These are phyloP conservation scores for Crithidia expoeki DNA, from an alignment of 208 protist species.

Conservation along the genomic window DNA sequence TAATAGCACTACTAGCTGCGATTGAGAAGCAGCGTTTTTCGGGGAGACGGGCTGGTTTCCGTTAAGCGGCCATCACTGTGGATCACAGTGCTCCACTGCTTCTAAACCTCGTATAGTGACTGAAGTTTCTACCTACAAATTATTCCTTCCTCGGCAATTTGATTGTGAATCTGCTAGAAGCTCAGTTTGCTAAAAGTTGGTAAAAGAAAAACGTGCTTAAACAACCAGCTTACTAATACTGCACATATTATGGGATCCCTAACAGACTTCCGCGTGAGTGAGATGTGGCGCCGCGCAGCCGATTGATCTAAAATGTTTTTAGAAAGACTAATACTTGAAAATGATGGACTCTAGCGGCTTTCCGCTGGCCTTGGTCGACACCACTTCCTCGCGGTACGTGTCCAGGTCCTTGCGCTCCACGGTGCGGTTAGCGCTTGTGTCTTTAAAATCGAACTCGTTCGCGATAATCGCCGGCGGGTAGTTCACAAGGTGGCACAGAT, in stretches of 20 bases:
- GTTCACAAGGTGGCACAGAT: constrained; percentile 67
- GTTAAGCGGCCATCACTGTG: no score
- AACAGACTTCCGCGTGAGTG: neutral
- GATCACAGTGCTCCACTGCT: no score
- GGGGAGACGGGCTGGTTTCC: no score
- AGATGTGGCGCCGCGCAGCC: neutral
- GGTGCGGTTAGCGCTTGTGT: constrained; percentile 65
- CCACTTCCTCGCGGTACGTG: constrained; percentile 76
- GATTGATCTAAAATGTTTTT: neutral
- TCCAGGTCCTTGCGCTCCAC: constrained; percentile 68
- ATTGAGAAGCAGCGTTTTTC: no score
- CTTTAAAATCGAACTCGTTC: constrained; percentile 87
- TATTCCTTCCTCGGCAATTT: no score
- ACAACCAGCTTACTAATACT: constrained; percentile 19
- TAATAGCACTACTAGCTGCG: no score
- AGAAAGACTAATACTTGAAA: constrained; percentile 75
- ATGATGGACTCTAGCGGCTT: constrained; percentile 73
- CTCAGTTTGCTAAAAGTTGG: constrained; percentile 5
- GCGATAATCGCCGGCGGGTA: constrained; percentile 86
- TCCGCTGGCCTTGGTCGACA: constrained; percentile 47
- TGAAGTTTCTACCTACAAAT: no score
- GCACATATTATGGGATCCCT: neutral
- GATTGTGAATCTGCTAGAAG: constrained; percentile 14
- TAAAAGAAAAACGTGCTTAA: neutral
- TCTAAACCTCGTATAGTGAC: no score